phyloP scores from a whole-genome alignment of 1,284 basidiomycete species.

The Malassezia equina region DNA sequence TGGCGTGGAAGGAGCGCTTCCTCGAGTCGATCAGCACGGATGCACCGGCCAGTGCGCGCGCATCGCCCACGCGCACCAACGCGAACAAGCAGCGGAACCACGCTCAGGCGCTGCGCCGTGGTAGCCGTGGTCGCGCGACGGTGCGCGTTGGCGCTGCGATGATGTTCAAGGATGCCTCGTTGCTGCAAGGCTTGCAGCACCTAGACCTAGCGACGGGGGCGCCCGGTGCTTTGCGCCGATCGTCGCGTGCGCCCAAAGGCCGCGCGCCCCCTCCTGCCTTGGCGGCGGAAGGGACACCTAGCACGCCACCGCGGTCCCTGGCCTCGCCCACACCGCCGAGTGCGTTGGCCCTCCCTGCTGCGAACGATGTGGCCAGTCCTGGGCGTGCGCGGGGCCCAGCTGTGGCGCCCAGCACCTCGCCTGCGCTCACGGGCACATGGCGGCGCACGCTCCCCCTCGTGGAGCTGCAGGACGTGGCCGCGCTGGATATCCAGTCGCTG shows the following conservation, averaged over 20 bases:
- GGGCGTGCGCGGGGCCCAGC: background rate
- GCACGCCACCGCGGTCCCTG: background rate
- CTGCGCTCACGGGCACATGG: conserved; percentile 45
- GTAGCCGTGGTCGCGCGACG: conserved; percentile 50
- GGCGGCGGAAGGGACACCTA: background rate
- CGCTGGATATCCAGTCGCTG: conserved; percentile 50
- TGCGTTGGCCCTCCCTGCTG: background rate
- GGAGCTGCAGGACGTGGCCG: conserved; percentile 45
- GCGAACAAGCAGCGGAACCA: conserved; percentile 28
- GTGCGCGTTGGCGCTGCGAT: conserved; percentile 50
- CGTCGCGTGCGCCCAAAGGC: background rate
- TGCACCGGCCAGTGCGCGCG: conserved; percentile 22
- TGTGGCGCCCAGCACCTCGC: conserved; percentile 17
- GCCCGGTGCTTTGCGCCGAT: conserved; percentile 30
- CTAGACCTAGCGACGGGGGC: conserved; percentile 52
- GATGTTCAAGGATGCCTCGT: conserved; percentile 51
- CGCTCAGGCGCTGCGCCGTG: conserved; percentile 50
- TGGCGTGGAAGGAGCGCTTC: conserved; percentile 50
- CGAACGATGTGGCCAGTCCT: background rate
- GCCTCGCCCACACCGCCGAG: background rate
- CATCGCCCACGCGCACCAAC: background rate
- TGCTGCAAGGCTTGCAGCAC: conserved; percentile 50
- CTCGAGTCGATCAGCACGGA: conserved; percentile 51
- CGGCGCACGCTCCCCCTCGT: conserved; percentile 32
- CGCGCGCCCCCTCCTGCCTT: background rate